A percentile compares a stretch with the other conserved stretches of the same genome.
Evolutionary conservation across 148 eudicot genomes (phyloP).

Genomic region (Spergularia marina): DNA sequence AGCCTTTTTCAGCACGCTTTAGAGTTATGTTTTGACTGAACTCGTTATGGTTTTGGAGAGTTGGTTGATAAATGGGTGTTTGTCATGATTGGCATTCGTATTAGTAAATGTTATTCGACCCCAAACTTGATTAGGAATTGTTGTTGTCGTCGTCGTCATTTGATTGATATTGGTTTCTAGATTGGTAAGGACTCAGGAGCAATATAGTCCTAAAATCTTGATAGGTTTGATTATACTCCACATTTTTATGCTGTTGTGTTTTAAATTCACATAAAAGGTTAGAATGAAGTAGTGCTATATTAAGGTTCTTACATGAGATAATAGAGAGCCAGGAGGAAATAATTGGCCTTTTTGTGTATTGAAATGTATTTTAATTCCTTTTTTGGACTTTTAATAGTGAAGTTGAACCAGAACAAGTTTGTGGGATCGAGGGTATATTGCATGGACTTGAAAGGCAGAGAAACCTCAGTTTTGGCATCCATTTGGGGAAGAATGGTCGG

Average conservation of each 20-base stretch:
- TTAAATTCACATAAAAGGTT: background rate
- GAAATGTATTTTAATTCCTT: background rate
- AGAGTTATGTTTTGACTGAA: background rate
- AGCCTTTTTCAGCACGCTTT: background rate
- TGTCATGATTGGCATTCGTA: background rate
- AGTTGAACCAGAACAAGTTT: conserved; percentile 32
- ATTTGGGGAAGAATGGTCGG: conserved; percentile 31
- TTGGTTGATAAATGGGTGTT: background rate
- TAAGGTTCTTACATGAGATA: background rate
- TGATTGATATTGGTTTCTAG: background rate
- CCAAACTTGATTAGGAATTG: background rate
- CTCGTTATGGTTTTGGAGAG: background rate
- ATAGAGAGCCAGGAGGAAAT: background rate
- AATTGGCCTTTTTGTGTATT: background rate
- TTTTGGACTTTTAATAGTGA: conserved; percentile 33
- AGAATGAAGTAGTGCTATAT: background rate
- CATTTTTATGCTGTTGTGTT: background rate
- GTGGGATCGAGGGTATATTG: conserved; percentile 72
- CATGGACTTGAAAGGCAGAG: conserved; percentile 69
- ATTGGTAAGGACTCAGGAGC: background rate
- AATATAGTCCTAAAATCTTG: background rate
- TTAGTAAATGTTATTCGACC: background rate
- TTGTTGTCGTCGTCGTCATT: background rate
- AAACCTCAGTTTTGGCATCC: conserved; percentile 44
- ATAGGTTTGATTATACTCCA: background rate